Evolutionary conservation across 441 rosid genomes (phyloP), one percentile per base, ranked within the genome.

Genomic region (Erysimum cheiri): DNA sequence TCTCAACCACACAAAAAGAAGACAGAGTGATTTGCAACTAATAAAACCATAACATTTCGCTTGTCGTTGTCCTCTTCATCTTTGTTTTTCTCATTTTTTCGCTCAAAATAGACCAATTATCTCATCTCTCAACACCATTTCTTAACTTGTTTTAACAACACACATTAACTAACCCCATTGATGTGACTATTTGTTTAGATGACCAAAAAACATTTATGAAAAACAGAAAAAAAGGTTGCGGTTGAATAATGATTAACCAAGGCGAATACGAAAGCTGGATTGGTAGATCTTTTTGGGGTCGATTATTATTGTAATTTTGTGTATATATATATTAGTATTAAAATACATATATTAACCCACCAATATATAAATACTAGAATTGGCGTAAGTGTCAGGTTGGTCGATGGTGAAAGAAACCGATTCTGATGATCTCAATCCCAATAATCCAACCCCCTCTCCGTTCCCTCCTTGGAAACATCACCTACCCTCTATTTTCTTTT

Each of bases 391-490:
- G 69, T 67, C 62, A 59, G 62, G 32, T 33, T 52, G 13, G 67
- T 66, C 22, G 72, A 73, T 67, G 37, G 61, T 75, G 63, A 58
- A 37, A 37, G 79, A 63, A 57, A 69, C 41, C 75, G 10, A 40
- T 62, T 56, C 67, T 57, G 62, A 69, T 54, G 8, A 61, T 69
- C 54, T 68, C 77, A 67, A 67, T 74, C 78, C 78, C 78, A 60
- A 67, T 60, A 74, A 61, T 13, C 72, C 63, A 53, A 60, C 19
- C 11, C 26, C 15, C 46, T 62, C 70, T 48, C 65, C 61, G 70
- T 63, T 63, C 60, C 74, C 70, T 69, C 74, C 7, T 69, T 56
- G 74, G 78, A 75, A 75, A 69, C 78, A 63, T 75, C 74, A 69
- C 74, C 59, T 33, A 63, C 67, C 11, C 19, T 43, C 36, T 32